Base-by-base conservation (phyloP, 2,329 filamentous ascomycete genomes). In the Hypomyces perniciosus region DNA sequence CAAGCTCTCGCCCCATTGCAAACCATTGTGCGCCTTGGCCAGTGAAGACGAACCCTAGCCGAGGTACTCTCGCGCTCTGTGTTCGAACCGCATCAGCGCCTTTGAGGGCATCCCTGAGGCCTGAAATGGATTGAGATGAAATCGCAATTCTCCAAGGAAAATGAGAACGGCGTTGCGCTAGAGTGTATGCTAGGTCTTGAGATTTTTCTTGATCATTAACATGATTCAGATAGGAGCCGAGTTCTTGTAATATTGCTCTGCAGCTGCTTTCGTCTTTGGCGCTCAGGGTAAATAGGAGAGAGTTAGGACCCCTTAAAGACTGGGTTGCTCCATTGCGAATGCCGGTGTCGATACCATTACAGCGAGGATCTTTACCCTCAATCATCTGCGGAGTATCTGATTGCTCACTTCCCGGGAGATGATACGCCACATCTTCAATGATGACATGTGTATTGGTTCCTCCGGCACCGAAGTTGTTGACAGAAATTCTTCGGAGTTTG, bases 381-480 rank as follows among this genome's bases (percentile, higher is more conserved):
- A 20, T 39, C 4, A 8, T 37, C 10, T 27, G 33, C 6, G 33
- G 10, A 10, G 35, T 39, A 29, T 27, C 39, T 6, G 33, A 28
- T 6, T 12, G 28, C 26, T 34, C n/a, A n/a, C 20, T 4, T 6
- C 8, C 2, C 3, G 35, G 35, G 5, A 38, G 3, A 38, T 38
- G 35, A 8, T 38, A 38, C 6, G 12, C 20, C 20, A 20, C 35
- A 38, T 38, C 6, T 20, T 38, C 35, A 38, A 42, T 27, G 40
- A 40, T 29, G 2, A 40, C 51, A 2, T 53, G 51, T 9, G 51
- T 34, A 35, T 53, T 53, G 8, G 47, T 46, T 1, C 51, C 51
- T 7, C 51, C 51, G 43, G 37, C 46, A 1, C 74, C 74, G 44
- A 75, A 75, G 13, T 61, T 60, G 51, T 66, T 67, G 39, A 67